Base-by-base conservation (phyloP, 2,329 filamentous ascomycete species). In the Beauveria brongniartii region DNA sequence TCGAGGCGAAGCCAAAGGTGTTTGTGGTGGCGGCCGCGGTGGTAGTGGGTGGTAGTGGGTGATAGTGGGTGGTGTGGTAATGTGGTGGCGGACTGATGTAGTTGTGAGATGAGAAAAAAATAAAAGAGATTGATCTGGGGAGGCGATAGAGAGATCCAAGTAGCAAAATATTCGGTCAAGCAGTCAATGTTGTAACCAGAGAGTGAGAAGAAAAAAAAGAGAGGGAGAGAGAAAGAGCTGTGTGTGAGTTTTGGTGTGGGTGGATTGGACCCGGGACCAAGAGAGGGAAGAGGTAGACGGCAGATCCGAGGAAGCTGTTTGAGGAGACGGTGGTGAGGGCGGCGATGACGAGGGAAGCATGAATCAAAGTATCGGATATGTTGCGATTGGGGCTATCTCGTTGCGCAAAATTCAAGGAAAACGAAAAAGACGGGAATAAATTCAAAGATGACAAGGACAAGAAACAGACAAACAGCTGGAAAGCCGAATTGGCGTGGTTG, bases 211-310 rank as follows among this genome's bases (percentile, higher is more conserved):
- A 47, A 18, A 59, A 22, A 37, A 20, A 22, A 10, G 22, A 50
- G 50, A 26, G 56, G 5, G 26, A 51, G 37, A 54, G 37, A 37
- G 50, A 24, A 14, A n/a, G 22, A 59, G 56, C 47, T 52, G 47
- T 46, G 57, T 46, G 57, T 47, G 57, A 59, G 57, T 59, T 59
- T 59, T 59, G 57, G 57, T 59, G 57, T 59, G 57, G 26, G 57
- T 59, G 57, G 57, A 47, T 53, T 59, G 20, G 48, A 30, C 57
- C 57, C 48, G 28, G 57, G 28, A 59, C 57, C 57, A 53, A 59
- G 50, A 53, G 48, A 59, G 57, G 40, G 40, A 53, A 59, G 34
- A 41, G 37, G 37, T 20, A 26, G 48, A 54, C 48, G 50, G 57
- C 40, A 46, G 57, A 20, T 53, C 57, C 57, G 57, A 59, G 55